Conservation (phyloP, 2,329 filamentous ascomycete genomes). For the Endothia cerciana region DNA sequence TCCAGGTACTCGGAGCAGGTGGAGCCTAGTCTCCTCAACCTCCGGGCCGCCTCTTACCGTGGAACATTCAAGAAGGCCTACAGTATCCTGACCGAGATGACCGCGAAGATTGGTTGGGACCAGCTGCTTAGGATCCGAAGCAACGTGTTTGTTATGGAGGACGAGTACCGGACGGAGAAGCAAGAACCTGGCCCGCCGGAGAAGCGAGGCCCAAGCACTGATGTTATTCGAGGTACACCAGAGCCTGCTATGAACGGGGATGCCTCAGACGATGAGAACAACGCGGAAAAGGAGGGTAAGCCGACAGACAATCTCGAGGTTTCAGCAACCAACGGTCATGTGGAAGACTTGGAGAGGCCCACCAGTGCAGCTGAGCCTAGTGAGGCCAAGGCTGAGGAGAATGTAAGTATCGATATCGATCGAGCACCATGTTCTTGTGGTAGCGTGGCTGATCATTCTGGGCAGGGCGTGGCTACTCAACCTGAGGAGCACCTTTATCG, state of each 20-base stretch:
- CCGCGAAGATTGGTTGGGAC: constrained; percentile 96
- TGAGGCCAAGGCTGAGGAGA: constrained; percentile 77
- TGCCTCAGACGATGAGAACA: constrained; percentile 37
- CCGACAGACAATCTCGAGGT: constrained; percentile 33
- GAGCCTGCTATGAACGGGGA: constrained; percentile 58
- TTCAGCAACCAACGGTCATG: constrained; percentile 41
- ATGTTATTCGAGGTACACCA: constrained; percentile 74
- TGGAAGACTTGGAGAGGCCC: constrained; percentile 71
- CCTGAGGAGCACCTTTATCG: constrained; percentile 79
- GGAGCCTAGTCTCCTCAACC: constrained; percentile 80
- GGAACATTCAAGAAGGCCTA: constrained; percentile 97
- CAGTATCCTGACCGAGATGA: constrained; percentile 91
- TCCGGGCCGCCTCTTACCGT: constrained; percentile 88
- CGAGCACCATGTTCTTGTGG: constrained; percentile 28
- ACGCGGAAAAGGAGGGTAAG: constrained; percentile 32
- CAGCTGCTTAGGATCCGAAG: constrained; percentile 92
- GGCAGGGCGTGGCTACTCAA: constrained; percentile 55
- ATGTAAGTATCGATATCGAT: constrained; percentile 50
- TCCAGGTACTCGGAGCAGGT: constrained; percentile 82
- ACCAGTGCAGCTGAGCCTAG: constrained; percentile 77
- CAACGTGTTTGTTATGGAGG: constrained; percentile 99
- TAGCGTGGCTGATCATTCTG: constrained; percentile 33
- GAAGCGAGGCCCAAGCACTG: constrained; percentile 77
- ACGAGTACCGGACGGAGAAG: constrained; percentile 92
- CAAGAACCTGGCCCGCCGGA: constrained; percentile 57